phyloP scores from a whole-genome alignment of 208 protist genomes.

The Leishmania tarentolae region DNA sequence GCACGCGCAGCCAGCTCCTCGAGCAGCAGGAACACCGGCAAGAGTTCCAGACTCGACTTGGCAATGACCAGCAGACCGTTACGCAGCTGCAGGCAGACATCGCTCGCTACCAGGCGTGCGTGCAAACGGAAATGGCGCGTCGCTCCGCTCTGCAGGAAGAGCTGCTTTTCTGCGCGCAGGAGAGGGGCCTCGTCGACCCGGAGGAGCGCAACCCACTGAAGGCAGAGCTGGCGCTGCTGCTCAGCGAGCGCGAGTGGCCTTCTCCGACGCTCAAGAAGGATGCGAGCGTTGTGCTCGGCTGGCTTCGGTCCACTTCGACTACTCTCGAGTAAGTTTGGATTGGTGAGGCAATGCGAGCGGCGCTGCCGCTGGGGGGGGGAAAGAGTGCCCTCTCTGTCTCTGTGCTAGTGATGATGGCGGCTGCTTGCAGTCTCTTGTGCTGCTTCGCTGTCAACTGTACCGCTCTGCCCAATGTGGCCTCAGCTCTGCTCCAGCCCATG shows the following conservation, averaged over 20 bases:
- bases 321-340: slow-evolving; percentile 27
- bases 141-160: slow-evolving; percentile 51
- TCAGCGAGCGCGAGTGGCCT: slow-evolving; percentile 52
- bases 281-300: slow-evolving; percentile 49
- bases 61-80: slow-evolving; percentile 18
- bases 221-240: slow-evolving; percentile 59
- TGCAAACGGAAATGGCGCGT: slow-evolving; percentile 32
- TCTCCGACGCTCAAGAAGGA: slow-evolving; percentile 29
- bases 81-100: slow-evolving; percentile 40
- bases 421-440: neutral
- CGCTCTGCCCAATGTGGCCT: neutral
- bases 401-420: neutral
- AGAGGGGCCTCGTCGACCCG: slow-evolving; percentile 20
- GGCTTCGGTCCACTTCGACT: slow-evolving; percentile 37
- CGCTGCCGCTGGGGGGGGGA: neutral
- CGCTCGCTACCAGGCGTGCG: slow-evolving; percentile 34
- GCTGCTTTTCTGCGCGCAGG: slow-evolving; percentile 32
- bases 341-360: neutral
- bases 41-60: slow-evolving; percentile 38
- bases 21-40: slow-evolving; percentile 56
- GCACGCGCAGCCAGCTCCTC: slow-evolving; percentile 50
- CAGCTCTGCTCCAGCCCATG: too few relatives aligned
- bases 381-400: neutral
- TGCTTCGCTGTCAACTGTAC: neutral
- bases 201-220: slow-evolving; percentile 35